Percentiles rank a stretch among this genome's conserved stretches.
Conservation (phyloP, 1,139 yeast species). For the Candida anutae region DNA sequence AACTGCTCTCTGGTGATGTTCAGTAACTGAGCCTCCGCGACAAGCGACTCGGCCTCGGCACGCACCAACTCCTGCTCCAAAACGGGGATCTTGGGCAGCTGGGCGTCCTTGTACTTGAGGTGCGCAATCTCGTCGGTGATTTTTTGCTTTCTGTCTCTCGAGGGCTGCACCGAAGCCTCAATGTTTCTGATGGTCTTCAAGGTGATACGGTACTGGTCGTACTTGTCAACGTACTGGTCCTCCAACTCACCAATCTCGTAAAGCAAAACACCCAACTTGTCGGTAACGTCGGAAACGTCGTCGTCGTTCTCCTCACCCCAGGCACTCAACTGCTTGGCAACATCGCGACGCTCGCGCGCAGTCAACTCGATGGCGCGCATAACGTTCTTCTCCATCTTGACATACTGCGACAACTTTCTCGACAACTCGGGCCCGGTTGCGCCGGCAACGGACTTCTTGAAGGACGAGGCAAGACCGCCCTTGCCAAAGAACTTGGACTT, state of each 20-base stretch:
- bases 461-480: slow-evolving; percentile 72
- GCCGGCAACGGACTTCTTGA: slow-evolving; percentile 88
- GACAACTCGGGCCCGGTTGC: slow-evolving; percentile 92
- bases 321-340: slow-evolving; percentile 87
- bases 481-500: slow-evolving; percentile 82
- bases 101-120: slow-evolving; percentile 96
- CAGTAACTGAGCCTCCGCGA: slow-evolving; percentile 97
- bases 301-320: slow-evolving; percentile 99
- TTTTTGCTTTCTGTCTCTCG: slow-evolving; percentile 95
- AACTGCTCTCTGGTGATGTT: slow-evolving; percentile 97
- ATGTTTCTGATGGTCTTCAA: slow-evolving; percentile 92
- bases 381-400: slow-evolving; percentile 94
- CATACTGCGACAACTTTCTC: slow-evolving; percentile 80
- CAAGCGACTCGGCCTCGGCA: slow-evolving; percentile 98
- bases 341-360: slow-evolving; percentile 93
- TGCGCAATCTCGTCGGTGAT: slow-evolving; percentile 97
- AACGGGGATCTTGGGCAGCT: slow-evolving; percentile 89
- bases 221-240: slow-evolving; percentile 95
- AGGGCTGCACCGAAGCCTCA: slow-evolving; percentile 96
- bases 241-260: slow-evolving; percentile 97
- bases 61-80: slow-evolving; percentile 97
- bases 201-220: slow-evolving; percentile 96
- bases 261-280: slow-evolving; percentile 89
- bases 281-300: slow-evolving; percentile 95
- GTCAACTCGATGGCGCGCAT: slow-evolving; percentile 91